phyloP scores from a whole-genome alignment of 2,329 filamentous ascomycete genomes.

The Alternaria brassicae region DNA sequence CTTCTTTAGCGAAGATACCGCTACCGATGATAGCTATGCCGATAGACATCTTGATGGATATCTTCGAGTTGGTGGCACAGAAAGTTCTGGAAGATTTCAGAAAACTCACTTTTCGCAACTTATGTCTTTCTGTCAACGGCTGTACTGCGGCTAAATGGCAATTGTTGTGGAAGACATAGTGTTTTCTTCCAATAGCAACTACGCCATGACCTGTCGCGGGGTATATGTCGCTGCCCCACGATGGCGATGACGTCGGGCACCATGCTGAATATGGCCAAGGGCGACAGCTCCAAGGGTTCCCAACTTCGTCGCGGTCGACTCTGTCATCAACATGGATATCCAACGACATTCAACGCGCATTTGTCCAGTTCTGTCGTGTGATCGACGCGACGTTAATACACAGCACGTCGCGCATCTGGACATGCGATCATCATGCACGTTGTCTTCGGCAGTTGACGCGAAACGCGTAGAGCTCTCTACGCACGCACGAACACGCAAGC shows the following conservation, averaged over 20 bases:
- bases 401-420: neutral
- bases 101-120: neutral
- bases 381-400: neutral
- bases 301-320: constrained; percentile 3
- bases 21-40: constrained; percentile 69
- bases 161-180: constrained; percentile 4
- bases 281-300: constrained; percentile 15
- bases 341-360: neutral
- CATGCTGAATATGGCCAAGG: constrained; percentile 21
- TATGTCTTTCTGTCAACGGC: constrained; percentile 7
- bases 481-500: neutral
- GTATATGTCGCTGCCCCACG: constrained; percentile 21
- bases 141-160: constrained; percentile 30
- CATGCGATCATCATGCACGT: neutral
- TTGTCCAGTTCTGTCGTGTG: neutral
- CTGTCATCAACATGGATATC: neutral
- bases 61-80: neutral
- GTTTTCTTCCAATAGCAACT: constrained; percentile 17
- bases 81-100: neutral
- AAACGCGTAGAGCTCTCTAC: neutral
- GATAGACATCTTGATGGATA: constrained; percentile 38
- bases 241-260: constrained; percentile 23
- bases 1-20: constrained; percentile 67
- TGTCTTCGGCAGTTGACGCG: constrained; percentile 1
- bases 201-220: constrained; percentile 13